Evolutionary conservation across 2,329 filamentous ascomycete genomes (phyloP).

Genomic region (Pseudogymnoascus sp.): DNA sequence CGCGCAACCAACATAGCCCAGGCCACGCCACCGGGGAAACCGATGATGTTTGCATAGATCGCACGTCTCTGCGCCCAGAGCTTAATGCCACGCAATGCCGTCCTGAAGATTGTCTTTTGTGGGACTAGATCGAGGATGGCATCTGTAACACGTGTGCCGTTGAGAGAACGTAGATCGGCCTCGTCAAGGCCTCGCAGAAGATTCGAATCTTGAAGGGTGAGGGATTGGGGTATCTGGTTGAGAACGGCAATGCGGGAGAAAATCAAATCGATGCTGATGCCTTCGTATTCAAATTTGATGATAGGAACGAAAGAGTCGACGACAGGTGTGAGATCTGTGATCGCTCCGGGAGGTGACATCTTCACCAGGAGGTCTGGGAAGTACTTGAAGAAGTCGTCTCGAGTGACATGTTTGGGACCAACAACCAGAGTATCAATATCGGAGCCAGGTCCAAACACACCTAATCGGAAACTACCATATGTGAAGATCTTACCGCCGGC

Average conservation of each 20-base stretch:
- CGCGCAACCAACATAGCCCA: slow-evolving; percentile 97
- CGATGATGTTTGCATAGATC: slow-evolving; percentile 93
- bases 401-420: slow-evolving; percentile 78
- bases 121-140: slow-evolving; percentile 86
- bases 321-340: slow-evolving; percentile 78
- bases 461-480: slow-evolving; percentile 90
- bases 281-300: slow-evolving; percentile 88
- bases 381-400: slow-evolving; percentile 84
- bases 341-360: slow-evolving; percentile 69
- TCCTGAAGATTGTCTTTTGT: slow-evolving; percentile 80
- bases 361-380: slow-evolving; percentile 75
- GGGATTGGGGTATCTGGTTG: slow-evolving; percentile 62
- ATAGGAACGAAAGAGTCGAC: slow-evolving; percentile 91
- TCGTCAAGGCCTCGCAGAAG: slow-evolving; percentile 82
- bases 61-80: slow-evolving; percentile 90
- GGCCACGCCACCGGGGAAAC: slow-evolving; percentile 91
- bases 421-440: slow-evolving; percentile 97
- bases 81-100: slow-evolving; percentile 87
- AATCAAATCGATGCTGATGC: slow-evolving; percentile 92
- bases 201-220: slow-evolving; percentile 75
- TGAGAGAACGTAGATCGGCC: slow-evolving; percentile 78
- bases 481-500: slow-evolving; percentile 91
- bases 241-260: slow-evolving; percentile 68
- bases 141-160: slow-evolving; percentile 89
- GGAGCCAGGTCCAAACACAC: slow-evolving; percentile 89